Evolutionary conservation across 176 grass and related monocot genomes (phyloP).

Genomic region (Cenchrus fungigraminus): DNA sequence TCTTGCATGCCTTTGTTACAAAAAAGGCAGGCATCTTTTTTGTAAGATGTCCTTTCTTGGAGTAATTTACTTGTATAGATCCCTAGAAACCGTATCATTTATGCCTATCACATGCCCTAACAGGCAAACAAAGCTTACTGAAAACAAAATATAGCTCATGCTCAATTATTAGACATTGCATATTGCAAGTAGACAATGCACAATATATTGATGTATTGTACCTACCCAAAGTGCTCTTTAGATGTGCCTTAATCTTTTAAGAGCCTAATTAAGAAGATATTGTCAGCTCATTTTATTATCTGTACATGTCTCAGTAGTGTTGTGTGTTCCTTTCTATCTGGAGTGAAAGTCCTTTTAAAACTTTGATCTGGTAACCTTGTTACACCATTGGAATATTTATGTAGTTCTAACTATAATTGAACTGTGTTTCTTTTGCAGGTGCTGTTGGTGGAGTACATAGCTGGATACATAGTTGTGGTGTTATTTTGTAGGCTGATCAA

Average conservation of each 20-base stretch:
- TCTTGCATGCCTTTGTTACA: background rate
- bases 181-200: constrained; percentile 11
- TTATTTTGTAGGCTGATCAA: constrained; percentile 65
- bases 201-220: background rate
- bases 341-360: background rate
- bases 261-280: background rate
- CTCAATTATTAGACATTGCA: background rate
- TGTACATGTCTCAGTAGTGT: background rate
- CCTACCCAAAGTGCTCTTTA: background rate
- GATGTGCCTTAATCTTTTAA: background rate
- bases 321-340: background rate
- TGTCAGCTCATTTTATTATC: background rate
- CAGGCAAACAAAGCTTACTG: background rate
- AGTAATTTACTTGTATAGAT: constrained; percentile 24
- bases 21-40: background rate
- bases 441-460: constrained; percentile 53
- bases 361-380: background rate
- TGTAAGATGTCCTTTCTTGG: constrained; percentile 2
- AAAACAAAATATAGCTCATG: background rate
- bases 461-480: constrained; percentile 50
- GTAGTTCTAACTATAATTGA: background rate
- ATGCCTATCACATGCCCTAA: background rate
- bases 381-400: background rate
- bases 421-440: constrained; percentile 36
- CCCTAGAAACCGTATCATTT: constrained; percentile 1